These are phyloP conservation scores for Claviceps spartinae DNA, from an alignment of 2,329 filamentous ascomycete species.

Conservation along the genomic window DNA sequence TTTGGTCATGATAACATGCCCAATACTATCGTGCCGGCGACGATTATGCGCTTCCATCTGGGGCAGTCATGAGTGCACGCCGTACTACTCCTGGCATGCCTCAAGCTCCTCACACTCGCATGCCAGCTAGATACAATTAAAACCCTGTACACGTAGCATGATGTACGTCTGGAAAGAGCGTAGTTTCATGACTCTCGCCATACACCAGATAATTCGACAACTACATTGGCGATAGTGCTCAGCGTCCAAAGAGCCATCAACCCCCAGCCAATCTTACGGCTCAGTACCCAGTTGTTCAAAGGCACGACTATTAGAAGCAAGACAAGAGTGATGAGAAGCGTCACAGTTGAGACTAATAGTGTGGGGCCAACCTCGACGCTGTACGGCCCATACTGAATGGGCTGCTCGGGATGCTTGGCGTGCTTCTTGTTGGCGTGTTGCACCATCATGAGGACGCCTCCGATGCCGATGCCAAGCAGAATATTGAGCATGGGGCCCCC, in stretches of 20 bases:
- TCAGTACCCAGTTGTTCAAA: slow-evolving; percentile 75
- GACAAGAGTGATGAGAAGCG: slow-evolving; percentile 66
- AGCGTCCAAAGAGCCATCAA: slow-evolving; percentile 69
- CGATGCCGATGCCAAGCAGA: slow-evolving; percentile 82
- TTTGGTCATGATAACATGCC: no score
- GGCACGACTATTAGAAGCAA: slow-evolving; percentile 71
- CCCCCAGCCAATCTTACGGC: slow-evolving; percentile 64
- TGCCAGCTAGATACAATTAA: background rate
- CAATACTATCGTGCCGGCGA: no score
- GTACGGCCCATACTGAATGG: slow-evolving; percentile 61
- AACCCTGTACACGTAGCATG: background rate
- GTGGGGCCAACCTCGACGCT: slow-evolving; percentile 74
- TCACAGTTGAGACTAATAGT: slow-evolving; percentile 72
- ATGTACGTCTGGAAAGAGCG: no score
- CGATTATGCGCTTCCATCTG: no score
- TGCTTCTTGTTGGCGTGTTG: slow-evolving; percentile 52
- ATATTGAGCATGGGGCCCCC: slow-evolving; percentile 99
- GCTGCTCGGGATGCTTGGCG: slow-evolving; percentile 50
- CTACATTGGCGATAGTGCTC: slow-evolving; percentile 69
- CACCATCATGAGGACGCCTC: slow-evolving; percentile 77
- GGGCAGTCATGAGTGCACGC: no score
- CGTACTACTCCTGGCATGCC: no score
- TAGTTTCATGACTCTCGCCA: slow-evolving; percentile 20
- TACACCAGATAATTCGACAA: slow-evolving; percentile 56
- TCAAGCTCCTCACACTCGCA: no score